Base-by-base conservation (phyloP, 1,139 yeast species). In the Kodamaea fungicola region DNA sequence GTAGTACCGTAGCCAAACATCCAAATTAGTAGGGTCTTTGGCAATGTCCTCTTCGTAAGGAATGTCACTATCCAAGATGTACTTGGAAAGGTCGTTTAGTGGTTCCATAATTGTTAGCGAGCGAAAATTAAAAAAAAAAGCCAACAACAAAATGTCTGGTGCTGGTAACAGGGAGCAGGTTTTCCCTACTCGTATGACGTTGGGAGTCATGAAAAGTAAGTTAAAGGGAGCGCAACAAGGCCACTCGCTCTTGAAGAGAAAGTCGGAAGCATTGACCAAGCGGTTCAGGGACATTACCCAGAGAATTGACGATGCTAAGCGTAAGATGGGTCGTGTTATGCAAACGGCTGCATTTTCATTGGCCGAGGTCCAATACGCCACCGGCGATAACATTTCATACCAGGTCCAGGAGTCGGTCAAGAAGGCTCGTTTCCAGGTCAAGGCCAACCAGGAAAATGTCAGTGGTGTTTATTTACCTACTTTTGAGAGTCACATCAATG, bases 311-410 rank as follows among this genome's bases (percentile, higher is more conserved):
- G 97, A 90, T 50, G 88, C 97, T 35, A 92, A 92, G 65, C 79
- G 92, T 51, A 92, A 90, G 71, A 92, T 92, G 98, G 98, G 97
- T 33, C 75, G 94, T 48, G 96, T 92, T 31, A 92, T 92, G 97
- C 98, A 92, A 61, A 86, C 95, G 0, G 98, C 98, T 1, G 95
- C 97, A 0, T 92, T 92, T 59, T 90, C 97, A 8, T 74, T 92
- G 51, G 97, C 98, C 2, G 98, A 92, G 60, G 97, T 92, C 35
- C 84, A 92, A 36, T 92, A 92, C 57, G 98, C 98, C 25, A 90
- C 97, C 2, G 98, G 98, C 42, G 95, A 84, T 52, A 89, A 88
- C 64, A 88, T 92, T 50, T 87, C 89, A 10, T 90, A 88, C 61
- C 97, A 92, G 62, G 96, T 92, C 31, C 96, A 88, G 64, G 97